Conservation (phyloP, 129 eudicot species). For the Kitagawia praeruptora region DNA sequence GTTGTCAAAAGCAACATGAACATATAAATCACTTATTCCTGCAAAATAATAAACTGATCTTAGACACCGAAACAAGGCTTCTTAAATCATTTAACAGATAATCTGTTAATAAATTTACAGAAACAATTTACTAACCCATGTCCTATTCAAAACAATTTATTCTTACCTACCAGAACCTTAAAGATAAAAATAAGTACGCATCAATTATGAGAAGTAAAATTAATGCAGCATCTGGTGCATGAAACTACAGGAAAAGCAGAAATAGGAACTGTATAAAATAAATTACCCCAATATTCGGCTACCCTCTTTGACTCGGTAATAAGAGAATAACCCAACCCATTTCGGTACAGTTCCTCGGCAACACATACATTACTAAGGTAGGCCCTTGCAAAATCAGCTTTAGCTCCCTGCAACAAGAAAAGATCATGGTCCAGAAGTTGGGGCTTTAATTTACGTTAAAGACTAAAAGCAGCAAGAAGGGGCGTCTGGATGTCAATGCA, state of each 20-base stretch:
- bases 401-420: slow-evolving; percentile 51
- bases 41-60: slow-evolving; percentile 10
- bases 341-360: slow-evolving; percentile 73
- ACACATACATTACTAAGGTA: slow-evolving; percentile 88
- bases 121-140: background rate
- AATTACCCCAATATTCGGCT: slow-evolving; percentile 82
- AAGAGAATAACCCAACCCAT: slow-evolving; percentile 61
- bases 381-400: slow-evolving; percentile 79
- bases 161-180: background rate
- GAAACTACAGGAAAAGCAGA: background rate
- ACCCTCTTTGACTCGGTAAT: slow-evolving; percentile 49
- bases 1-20: slow-evolving; percentile 90
- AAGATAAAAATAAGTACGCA: background rate
- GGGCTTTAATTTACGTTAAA: background rate
- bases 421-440: background rate
- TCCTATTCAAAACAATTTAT: background rate
- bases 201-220: background rate
- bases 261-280: background rate
- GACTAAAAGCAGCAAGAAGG: background rate
- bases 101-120: background rate
- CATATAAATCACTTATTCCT: slow-evolving; percentile 91
- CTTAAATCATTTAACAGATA: background rate
- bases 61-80: background rate
- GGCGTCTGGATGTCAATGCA: background rate
- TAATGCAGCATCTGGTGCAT: background rate